Percentiles rank a stretch among this genome's conserved stretches.
Evolutionary conservation across 106 monocot genomes (phyloP).

Genomic region (Platanthera zijinensis): DNA sequence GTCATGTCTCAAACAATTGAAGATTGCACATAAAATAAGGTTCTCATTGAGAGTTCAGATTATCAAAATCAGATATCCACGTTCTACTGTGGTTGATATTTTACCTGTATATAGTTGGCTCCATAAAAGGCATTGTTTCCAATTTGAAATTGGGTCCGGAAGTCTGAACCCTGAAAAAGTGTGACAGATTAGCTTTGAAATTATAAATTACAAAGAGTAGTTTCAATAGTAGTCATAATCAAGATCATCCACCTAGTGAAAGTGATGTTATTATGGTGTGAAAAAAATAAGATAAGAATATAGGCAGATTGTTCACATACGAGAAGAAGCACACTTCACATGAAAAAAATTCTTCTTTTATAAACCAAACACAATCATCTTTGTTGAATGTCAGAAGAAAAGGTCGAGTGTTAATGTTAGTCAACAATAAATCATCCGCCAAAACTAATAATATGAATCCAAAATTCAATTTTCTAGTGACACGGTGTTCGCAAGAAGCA

Average conservation of each 20-base stretch:
- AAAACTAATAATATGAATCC: background rate
- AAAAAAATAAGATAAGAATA: background rate
- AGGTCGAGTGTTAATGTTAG: background rate
- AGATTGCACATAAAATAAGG: background rate
- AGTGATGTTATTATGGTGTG: background rate
- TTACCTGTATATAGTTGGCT: conserved; percentile 96
- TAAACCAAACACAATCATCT: background rate
- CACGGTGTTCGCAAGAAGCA: background rate
- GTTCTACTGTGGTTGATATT: background rate
- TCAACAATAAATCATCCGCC: background rate
- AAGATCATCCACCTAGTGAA: background rate
- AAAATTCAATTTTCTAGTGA: background rate
- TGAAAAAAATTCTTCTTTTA: background rate
- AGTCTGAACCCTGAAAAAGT: conserved; percentile 65
- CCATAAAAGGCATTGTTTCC: conserved; percentile 98
- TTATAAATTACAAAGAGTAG: background rate
- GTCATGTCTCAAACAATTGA: background rate
- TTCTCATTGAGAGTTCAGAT: background rate
- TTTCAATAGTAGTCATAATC: background rate
- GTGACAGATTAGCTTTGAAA: background rate
- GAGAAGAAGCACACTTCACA: background rate
- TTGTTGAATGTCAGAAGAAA: background rate
- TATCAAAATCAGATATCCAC: background rate
- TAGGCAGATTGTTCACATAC: background rate
- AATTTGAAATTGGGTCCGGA: conserved; percentile 76